Evolutionary conservation across 1,284 basidiomycete species (phyloP), one percentile per base, ranked within the genome.

Genomic region (Irpex sp.): DNA sequence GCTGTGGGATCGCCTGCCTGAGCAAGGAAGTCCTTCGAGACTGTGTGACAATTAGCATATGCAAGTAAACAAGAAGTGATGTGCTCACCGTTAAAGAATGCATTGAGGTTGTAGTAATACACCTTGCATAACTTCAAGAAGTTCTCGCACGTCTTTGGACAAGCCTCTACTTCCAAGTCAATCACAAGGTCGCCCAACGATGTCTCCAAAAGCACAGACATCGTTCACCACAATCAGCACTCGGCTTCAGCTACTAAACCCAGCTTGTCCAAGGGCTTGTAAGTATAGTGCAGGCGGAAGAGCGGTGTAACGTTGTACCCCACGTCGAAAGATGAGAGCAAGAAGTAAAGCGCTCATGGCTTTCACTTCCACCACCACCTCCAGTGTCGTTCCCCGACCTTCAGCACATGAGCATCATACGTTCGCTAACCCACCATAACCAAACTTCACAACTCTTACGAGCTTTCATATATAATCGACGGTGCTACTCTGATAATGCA

Each of bases 191-290:
- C 96, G 64, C 96, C 96, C 1, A 98, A 78, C 39, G 94, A 97
- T 5, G 96, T 98, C 80, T 98, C 96, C 66, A 98, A 85, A 64
- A 98, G 83, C 55, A 98, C 93, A 66, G 94, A 97, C 96, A 98
- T 98, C 36, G 55, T 58, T 53, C 51, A 54, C 45, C 57, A 28
- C 52, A 54, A n/a, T 54, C 7, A 49, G 4, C 4, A 0, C 6
- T 18, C 48, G 23, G 42, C 48, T 49, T 18, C 48, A 49, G 48
- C 14, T 18, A 12, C 14, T 19, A 4, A 21, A 49, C 6, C 18
- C 18, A 18, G 18, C 18, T 49, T 21, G 48, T n/a, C 19, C 14
- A 1, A 49, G 14, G 10, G 3, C 39, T 42, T 42, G 39, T 6
- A n/a, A 42, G n/a, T 9, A 18, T 12, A 37, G 35, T 28, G 28